Base-by-base conservation (phyloP, 441 rosid species). In the Jatropha podagrica region DNA sequence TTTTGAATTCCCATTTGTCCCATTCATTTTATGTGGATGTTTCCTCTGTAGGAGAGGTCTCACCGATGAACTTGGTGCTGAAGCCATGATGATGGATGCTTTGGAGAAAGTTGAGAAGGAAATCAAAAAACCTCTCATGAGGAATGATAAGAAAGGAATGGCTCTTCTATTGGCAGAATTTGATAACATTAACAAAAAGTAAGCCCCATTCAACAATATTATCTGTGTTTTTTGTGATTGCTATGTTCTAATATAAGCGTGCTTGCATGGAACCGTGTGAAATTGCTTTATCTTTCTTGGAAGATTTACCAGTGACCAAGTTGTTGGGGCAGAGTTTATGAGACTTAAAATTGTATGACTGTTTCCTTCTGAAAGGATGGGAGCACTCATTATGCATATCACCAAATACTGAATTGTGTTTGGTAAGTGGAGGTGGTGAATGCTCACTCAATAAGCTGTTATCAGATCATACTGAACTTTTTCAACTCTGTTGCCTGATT, bases 71-170 rank as follows among this genome's bases (percentile, higher is more conserved):
- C 90, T 87, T 68, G 98, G 98, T 80, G 91, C 88, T 10, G 98
- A 96, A 91, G 89, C 90, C 67, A 87, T 92, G 99, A 94, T 92
- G 97, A 88, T 94, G 79, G 94, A 96, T 78, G 98, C 98, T 66
- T 77, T 96, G 81, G 99, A 94, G 74, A 96, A 94, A 84, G 89
- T 94, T 73, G 99, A 96, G 65, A 91, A 88, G 42, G 96, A 96
- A 77, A 85, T 96, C 42, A 91, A 96, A 87, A 91, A 91, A 79
- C 98, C 98, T 84, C 95, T 96, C 44, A 69, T 96, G 94, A 91
- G 98, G 88, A 78, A 85, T 49, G 99, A 96, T 76, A 89, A 91
- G 92, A 87, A 90, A 85, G 93, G 90, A 81, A 94, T 94, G 98
- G 86, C 91, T 79, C 90, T 94, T 84, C 87, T 96, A 41, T 70